Base-by-base conservation (phyloP, 179 eudicot genomes). In the Beta macrorhiza region DNA sequence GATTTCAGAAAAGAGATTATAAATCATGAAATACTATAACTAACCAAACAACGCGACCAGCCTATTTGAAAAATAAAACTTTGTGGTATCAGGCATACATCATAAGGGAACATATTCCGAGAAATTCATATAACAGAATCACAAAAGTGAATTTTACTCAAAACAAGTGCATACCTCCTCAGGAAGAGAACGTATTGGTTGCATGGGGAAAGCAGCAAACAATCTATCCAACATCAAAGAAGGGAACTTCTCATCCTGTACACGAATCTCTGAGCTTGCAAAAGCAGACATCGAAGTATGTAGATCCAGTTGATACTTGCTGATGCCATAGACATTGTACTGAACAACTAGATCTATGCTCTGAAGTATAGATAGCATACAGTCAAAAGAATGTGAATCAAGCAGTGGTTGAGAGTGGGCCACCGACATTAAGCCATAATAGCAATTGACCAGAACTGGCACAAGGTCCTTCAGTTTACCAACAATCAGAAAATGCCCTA, bases 321-420 rank as follows among this genome's bases (percentile, higher is more conserved):
- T 77, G 72, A 77, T 83, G 68, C 79, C 90, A 79, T 79, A 72
- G 71, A 82, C 90, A 86, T 90, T 87, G 89, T 87, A 89, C 79
- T 81, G 88, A 76, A 92, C 93, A 47, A 85, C 83, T 84, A 83
- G 83, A 84, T 91, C 90, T 82, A 94, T 78, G 82, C 98, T 87
- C 84, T 92, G 91, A 83, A 96, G 94, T 82, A 94, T 81, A 80
- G 81, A 90, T 45, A 86, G 87, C 94, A 96, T 84, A 87, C 97
- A 92, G 69, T 92, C 98, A 84, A 86, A 92, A 61, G 97, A 86
- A 63, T 90, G 97, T 72, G 86, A 82, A 85, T 96, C 99, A 52
- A 93, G 88, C 47, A 59, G 85, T 42, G 84, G 80, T 79, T 82
- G 89, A 56, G 89, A 79, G 67, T 87, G 87, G 68, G 86, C 82